These are phyloP conservation scores for Phytophthora tubulina DNA, from an alignment of 352 stramenopile genomes.

Conservation along the genomic window DNA sequence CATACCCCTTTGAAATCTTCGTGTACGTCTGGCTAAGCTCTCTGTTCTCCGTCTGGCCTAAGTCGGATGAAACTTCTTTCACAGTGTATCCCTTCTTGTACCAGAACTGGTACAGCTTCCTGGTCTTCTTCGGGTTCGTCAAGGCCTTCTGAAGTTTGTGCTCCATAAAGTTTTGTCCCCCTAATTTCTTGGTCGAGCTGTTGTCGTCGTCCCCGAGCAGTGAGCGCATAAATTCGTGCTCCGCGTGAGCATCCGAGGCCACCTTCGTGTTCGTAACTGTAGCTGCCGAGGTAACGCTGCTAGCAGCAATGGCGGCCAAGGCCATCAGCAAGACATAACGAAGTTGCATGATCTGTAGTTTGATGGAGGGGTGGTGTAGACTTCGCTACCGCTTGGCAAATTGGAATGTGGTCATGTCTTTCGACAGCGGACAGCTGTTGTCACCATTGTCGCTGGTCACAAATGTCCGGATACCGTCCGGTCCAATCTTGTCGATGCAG, in stretches of 20 bases:
- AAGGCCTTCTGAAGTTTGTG: constrained; percentile 26
- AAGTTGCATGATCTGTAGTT: neutral
- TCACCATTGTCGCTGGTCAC: neutral
- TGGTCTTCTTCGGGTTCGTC: constrained; percentile 26
- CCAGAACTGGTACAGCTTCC: constrained; percentile 25
- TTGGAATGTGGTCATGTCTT: constrained; percentile 1
- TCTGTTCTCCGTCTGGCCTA: constrained; percentile 19
- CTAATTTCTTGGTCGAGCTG: neutral
- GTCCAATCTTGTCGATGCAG: neutral
- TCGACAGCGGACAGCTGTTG: neutral
- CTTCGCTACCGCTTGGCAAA: neutral
- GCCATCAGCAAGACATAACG: constrained; percentile 3
- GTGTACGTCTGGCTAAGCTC: constrained; percentile 20
- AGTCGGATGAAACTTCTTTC: constrained; percentile 9
- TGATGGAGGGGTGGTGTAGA: neutral
- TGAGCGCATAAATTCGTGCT: constrained; percentile 8
- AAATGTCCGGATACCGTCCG: neutral
- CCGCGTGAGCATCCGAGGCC: neutral
- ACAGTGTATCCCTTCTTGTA: constrained; percentile 22
- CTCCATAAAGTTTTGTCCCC: constrained; percentile 15
- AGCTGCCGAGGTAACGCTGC: neutral
- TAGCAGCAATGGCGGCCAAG: neutral
- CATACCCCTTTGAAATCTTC: constrained; percentile 20
- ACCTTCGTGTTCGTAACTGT: neutral
- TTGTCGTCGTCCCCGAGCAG: constrained; percentile 8